Conservation (phyloP, 129 eudicot genomes). For the Lactuca sativa region DNA sequence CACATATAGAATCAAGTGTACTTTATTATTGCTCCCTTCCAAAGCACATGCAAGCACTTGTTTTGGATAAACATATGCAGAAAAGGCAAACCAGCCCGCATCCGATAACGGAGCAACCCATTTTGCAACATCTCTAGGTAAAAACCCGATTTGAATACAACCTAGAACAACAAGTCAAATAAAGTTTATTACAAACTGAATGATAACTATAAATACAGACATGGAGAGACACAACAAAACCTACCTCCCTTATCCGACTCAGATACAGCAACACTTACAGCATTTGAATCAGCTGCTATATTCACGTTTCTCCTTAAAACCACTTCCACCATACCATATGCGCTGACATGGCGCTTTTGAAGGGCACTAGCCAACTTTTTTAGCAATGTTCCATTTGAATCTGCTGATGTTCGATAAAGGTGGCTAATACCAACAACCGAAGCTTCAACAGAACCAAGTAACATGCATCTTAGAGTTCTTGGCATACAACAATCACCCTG, state of each 20-base stretch:
- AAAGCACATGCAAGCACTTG: slow-evolving; percentile 88
- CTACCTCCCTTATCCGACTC: slow-evolving; percentile 60
- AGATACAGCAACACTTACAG: slow-evolving; percentile 68
- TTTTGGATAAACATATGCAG: slow-evolving; percentile 63
- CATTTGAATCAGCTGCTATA: slow-evolving; percentile 76
- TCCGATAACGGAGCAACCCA: slow-evolving; percentile 89
- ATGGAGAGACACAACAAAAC: not conserved
- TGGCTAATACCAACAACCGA: slow-evolving; percentile 81
- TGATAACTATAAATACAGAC: slow-evolving; percentile 2
- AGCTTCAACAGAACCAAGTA: slow-evolving; percentile 73
- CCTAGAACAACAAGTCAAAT: slow-evolving; percentile 35
- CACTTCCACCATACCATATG: slow-evolving; percentile 56
- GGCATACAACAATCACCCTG: no score
- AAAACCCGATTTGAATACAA: slow-evolving; percentile 77
- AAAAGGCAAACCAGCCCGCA: slow-evolving; percentile 62
- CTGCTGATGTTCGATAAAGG: slow-evolving; percentile 63
- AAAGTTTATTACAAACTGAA: slow-evolving; percentile 12
- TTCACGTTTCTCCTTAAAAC: slow-evolving; percentile 66
- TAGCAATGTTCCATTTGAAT: slow-evolving; percentile 67
- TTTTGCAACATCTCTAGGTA: slow-evolving; percentile 74
- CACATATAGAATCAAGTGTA: slow-evolving; percentile 62
- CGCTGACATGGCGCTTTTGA: slow-evolving; percentile 46
- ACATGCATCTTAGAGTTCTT: no score
- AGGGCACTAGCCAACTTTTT: slow-evolving; percentile 67
- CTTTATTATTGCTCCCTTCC: slow-evolving; percentile 76